Evolutionary conservation across 1,284 basidiomycete genomes (phyloP).

Genomic region (Golubevia sp.): DNA sequence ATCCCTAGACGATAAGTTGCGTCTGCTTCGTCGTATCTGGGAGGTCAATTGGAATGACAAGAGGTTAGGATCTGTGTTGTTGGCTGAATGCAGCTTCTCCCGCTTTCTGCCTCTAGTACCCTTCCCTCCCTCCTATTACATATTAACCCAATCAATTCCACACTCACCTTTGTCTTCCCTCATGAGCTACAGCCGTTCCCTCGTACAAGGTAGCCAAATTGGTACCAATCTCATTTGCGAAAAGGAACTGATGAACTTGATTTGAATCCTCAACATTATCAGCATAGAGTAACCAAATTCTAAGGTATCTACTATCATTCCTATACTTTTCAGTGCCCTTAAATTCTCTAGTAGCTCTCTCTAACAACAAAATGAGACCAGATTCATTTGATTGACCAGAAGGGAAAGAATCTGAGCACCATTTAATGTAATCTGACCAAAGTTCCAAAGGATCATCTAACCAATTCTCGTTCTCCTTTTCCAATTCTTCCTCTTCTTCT

Average conservation of each 20-base stretch:
- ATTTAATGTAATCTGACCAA: constrained; percentile 69
- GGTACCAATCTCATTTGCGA: constrained; percentile 78
- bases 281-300: constrained; percentile 79
- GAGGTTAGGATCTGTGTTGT: not conserved
- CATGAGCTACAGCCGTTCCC: constrained; percentile 78
- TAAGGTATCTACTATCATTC: constrained; percentile 84
- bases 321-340: constrained; percentile 78
- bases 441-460: constrained; percentile 39
- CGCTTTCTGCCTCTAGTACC: no score
- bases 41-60: not conserved
- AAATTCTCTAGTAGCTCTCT: constrained; percentile 77
- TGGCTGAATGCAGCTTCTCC: no score
- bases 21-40: constrained; percentile 67
- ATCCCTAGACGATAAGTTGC: constrained; percentile 83
- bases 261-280: constrained; percentile 48
- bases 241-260: constrained; percentile 66
- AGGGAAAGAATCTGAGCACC: constrained; percentile 70
- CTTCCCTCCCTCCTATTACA: no score
- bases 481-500: not conserved
- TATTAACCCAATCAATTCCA: no score
- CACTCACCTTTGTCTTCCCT: constrained; percentile 75
- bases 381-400: constrained; percentile 69
- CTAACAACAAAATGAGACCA: constrained; percentile 72
- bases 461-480: constrained; percentile 26
- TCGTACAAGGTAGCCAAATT: constrained; percentile 80